Conservation (phyloP, 2,329 filamentous ascomycete genomes). For the Aspergillus novoparasiticus region DNA sequence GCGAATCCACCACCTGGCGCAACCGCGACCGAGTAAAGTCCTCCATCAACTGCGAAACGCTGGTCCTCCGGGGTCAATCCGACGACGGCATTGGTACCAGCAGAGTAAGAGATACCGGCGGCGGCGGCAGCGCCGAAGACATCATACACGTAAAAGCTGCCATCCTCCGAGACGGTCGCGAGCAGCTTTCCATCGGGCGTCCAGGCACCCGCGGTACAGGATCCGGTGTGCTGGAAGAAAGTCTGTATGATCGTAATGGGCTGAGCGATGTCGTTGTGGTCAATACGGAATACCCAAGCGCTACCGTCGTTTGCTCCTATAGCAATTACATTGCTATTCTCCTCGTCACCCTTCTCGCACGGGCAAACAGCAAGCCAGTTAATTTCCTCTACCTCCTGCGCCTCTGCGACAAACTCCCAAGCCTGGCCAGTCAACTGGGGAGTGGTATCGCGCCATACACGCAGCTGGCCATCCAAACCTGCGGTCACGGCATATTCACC, state of each 20-base stretch:
- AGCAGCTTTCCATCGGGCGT: constrained; percentile 83
- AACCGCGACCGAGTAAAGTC: constrained; percentile 83
- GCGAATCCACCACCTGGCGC: constrained; percentile 78
- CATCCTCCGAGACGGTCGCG: constrained; percentile 86
- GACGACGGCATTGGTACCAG: constrained; percentile 67
- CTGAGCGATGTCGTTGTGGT: constrained; percentile 61
- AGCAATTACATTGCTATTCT: constrained; percentile 78
- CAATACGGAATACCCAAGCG: constrained; percentile 94
- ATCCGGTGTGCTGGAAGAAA: constrained; percentile 85
- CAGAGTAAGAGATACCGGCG: constrained; percentile 58
- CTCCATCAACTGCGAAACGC: constrained; percentile 88
- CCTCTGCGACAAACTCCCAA: constrained; percentile 72
- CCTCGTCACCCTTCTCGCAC: constrained; percentile 49
- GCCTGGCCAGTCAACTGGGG: constrained; percentile 51
- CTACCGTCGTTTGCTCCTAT: constrained; percentile 87
- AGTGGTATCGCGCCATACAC: constrained; percentile 64
- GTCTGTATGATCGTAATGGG: constrained; percentile 82
- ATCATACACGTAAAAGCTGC: constrained; percentile 89
- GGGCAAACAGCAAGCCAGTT: constrained; percentile 87
- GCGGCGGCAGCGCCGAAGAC: constrained; percentile 78
- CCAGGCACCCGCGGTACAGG: constrained; percentile 90
- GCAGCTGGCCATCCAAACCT: constrained; percentile 81
- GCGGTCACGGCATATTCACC: constrained; percentile 86
- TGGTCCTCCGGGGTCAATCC: constrained; percentile 79
- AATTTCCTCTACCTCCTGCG: constrained; percentile 90